Percentiles rank a stretch among this genome's conserved stretches.
phyloP scores from a whole-genome alignment of 169 alveolate genomes.

The Plasmodium billcollinsi region DNA sequence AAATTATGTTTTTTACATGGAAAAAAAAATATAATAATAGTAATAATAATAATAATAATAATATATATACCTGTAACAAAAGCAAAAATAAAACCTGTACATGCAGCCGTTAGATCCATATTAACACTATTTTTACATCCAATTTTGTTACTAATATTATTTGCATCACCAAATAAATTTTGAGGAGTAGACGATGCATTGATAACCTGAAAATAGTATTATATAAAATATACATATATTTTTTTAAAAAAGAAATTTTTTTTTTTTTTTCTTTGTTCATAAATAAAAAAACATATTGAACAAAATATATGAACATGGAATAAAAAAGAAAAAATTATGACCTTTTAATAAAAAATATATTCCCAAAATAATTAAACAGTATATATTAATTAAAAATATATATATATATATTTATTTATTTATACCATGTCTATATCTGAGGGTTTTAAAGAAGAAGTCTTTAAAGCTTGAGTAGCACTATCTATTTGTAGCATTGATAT shows the following conservation, averaged over 20 bases:
- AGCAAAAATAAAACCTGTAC: constrained; percentile 82
- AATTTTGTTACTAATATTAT: constrained; percentile 72
- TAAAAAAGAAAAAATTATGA: background rate
- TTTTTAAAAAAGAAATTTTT: constrained; percentile 8
- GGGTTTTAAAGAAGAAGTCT: constrained; percentile 43
- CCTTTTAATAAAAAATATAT: no score
- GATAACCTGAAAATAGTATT: constrained; percentile 44
- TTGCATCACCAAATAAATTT: constrained; percentile 84
- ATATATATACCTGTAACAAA: constrained; percentile 77
- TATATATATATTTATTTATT: background rate
- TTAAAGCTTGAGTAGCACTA: constrained; percentile 76
- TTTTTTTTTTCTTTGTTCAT: constrained; percentile 7
- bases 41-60: background rate
- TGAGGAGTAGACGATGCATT: constrained; percentile 84
- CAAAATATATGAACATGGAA: constrained; percentile 2
- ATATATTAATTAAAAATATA: background rate
- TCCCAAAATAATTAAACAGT: no score
- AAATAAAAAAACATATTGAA: background rate
- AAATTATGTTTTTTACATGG: background rate
- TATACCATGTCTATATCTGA: constrained; percentile 77
- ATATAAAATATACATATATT: constrained; percentile 5
- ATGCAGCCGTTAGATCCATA: constrained; percentile 83
- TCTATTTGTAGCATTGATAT: constrained; percentile 68
- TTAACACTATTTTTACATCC: constrained; percentile 64
- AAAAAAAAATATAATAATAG: background rate